These are phyloP conservation scores for Moesziomyces globuligerus DNA, from an alignment of 1,284 basidiomycete species.

Conservation along the genomic window DNA sequence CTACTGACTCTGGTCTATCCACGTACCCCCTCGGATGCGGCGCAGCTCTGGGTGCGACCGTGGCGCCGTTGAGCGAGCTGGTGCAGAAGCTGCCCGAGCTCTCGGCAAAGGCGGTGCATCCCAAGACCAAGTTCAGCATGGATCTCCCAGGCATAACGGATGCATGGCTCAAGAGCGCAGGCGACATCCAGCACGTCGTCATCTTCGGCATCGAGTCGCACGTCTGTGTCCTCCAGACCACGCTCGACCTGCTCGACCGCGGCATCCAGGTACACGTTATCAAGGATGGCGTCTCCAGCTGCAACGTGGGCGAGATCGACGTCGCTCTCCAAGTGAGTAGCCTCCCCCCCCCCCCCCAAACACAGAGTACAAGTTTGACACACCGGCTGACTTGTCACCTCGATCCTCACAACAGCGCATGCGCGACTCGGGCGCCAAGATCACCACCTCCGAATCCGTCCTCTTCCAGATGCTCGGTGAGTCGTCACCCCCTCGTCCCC, in stretches of 20 bases:
- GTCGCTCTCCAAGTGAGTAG: conserved; percentile 71
- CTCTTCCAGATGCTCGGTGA: conserved; percentile 77
- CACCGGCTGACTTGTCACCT: no score
- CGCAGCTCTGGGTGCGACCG: conserved; percentile 78
- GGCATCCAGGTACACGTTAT: conserved; percentile 77
- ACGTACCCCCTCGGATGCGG: neutral
- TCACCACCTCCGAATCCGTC: conserved; percentile 83
- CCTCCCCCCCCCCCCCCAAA: no score
- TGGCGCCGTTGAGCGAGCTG: conserved; percentile 73
- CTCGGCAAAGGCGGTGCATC: conserved; percentile 74
- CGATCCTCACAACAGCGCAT: conserved; percentile 71
- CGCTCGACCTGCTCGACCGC: conserved; percentile 74
- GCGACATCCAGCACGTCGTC: conserved; percentile 74
- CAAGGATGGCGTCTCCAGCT: conserved; percentile 85
- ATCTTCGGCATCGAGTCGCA: conserved; percentile 88
- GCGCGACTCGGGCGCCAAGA: conserved; percentile 78
- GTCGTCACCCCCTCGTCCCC: no score
- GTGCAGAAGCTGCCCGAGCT: conserved; percentile 72
- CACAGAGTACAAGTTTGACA: no score
- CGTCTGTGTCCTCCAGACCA: conserved; percentile 86
- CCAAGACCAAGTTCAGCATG: conserved; percentile 87
- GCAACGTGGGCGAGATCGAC: conserved; percentile 72
- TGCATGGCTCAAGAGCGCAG: conserved; percentile 69
- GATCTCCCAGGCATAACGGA: conserved; percentile 75
- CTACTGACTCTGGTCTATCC: no score